Percentiles rank a stretch among this genome's conserved stretches.
Conservation (phyloP, 306 rosid species). For the Castanopsis chinensis region DNA sequence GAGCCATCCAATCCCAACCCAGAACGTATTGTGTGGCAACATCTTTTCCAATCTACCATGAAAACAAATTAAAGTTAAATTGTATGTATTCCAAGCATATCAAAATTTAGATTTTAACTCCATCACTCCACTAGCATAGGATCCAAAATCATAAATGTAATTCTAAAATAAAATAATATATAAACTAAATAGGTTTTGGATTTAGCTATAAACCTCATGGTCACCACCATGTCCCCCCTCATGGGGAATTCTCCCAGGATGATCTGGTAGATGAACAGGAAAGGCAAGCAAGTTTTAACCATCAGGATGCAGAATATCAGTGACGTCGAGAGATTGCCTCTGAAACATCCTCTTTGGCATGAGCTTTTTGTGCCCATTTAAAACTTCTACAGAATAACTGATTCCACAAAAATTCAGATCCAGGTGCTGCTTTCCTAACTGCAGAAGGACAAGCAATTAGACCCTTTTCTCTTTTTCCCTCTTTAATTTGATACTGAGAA, state of each 20-base stretch:
- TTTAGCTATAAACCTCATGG: constrained; percentile 60
- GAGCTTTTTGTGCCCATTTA: constrained; percentile 67
- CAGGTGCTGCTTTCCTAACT: constrained; percentile 64
- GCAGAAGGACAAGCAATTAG: constrained; percentile 29
- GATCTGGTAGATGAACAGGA: constrained; percentile 93
- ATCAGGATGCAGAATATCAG: constrained; percentile 63
- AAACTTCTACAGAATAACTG: constrained; percentile 80
- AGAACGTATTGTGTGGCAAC: constrained; percentile 85
- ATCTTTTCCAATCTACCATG: constrained; percentile 81
- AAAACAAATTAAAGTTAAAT: constrained; percentile 10
- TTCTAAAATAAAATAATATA: background rate
- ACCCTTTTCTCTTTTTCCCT: background rate
- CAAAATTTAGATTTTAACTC: background rate
- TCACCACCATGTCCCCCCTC: constrained; percentile 92
- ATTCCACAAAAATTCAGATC: constrained; percentile 87
- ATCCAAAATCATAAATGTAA: background rate
- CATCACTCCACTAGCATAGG: constrained; percentile 13
- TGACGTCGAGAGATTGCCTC: constrained; percentile 82
- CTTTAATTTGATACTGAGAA: background rate
- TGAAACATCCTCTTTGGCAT: constrained; percentile 92
- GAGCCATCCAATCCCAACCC: constrained; percentile 99
- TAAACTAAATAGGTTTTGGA: background rate
- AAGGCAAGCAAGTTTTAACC: constrained; percentile 81
- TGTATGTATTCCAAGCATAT: background rate
- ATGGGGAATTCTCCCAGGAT: constrained; percentile 80